Conservation (phyloP, 2,329 filamentous ascomycete genomes). For the Sporothrix luriei region DNA sequence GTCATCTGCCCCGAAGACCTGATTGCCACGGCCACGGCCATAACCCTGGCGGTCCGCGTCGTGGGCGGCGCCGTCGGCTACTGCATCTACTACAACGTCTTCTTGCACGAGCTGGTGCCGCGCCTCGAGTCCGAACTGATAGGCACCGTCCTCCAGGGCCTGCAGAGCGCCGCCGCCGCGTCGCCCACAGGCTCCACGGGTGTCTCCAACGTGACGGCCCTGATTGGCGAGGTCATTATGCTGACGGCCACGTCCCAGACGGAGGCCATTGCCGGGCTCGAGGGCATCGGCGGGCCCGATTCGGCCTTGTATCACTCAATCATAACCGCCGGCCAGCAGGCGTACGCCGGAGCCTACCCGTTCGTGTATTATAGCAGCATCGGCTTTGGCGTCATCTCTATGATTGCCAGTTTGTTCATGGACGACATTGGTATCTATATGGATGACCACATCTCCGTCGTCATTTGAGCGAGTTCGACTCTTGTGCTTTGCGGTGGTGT, state of each 20-base stretch:
- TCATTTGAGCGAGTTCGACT: constrained; percentile 40
- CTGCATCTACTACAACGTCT: constrained; percentile 61
- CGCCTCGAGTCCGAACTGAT: constrained; percentile 53
- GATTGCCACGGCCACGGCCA: constrained; percentile 68
- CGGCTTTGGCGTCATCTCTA: constrained; percentile 58
- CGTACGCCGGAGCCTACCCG: constrained; percentile 61
- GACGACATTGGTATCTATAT: constrained; percentile 62
- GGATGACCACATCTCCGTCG: constrained; percentile 60
- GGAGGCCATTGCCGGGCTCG: constrained; percentile 51
- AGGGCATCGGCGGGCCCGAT: constrained; percentile 52
- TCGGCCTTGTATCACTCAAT: constrained; percentile 45
- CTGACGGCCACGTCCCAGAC: constrained; percentile 58
- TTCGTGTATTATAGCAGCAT: constrained; percentile 66
- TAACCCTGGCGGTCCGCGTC: constrained; percentile 70
- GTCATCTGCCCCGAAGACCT: constrained; percentile 71
- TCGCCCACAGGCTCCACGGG: constrained; percentile 11
- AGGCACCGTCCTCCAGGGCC: constrained; percentile 49
- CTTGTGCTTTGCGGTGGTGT: neutral
- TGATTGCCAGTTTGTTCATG: constrained; percentile 61
- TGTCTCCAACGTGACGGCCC: constrained; percentile 26
- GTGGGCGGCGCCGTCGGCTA: constrained; percentile 68
- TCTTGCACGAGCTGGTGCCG: constrained; percentile 51
- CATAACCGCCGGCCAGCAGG: constrained; percentile 57
- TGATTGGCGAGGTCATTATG: constrained; percentile 49
- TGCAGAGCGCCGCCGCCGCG: constrained; percentile 48